A percentile compares a stretch with the other conserved stretches of the same genome.
These are phyloP conservation scores for Inga leiocalycina DNA, from an alignment of 306 rosid genomes.

Conservation along the genomic window DNA sequence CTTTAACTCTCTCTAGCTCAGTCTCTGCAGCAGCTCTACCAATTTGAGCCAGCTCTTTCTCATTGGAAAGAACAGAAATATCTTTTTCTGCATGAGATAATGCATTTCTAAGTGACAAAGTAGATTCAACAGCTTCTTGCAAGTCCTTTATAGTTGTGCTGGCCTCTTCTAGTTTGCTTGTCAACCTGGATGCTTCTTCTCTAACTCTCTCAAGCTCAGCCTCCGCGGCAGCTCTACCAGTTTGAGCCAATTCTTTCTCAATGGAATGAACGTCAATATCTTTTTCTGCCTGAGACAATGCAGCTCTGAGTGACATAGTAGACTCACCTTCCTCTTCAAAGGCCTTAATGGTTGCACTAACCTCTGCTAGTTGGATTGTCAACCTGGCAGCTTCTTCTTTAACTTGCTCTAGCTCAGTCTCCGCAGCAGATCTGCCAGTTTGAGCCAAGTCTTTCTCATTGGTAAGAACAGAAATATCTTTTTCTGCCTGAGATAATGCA, in stretches of 20 bases:
- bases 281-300: conserved; percentile 9
- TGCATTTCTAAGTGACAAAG: background rate
- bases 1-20: conserved; percentile 11
- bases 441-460: background rate
- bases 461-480: background rate
- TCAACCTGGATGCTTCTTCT: background rate
- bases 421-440: background rate
- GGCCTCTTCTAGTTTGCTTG: background rate
- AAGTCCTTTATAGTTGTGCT: background rate
- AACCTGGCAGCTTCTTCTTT: conserved; percentile 1
- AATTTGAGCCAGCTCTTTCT: background rate
- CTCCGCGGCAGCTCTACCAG: background rate
- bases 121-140: background rate
- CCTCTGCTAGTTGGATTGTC: conserved; percentile 4
- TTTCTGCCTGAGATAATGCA: conserved; percentile 6
- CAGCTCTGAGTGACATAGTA: background rate
- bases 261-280: background rate
- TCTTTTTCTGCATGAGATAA: conserved; percentile 12
- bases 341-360: background rate
- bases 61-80: conserved; percentile 1
- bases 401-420: conserved; percentile 9
- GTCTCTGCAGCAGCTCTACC: conserved; percentile 9
- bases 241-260: background rate
- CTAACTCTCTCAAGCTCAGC: background rate
- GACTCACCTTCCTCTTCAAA: background rate